Conservation (phyloP, 306 rosid species). For the Quercus cerris region DNA sequence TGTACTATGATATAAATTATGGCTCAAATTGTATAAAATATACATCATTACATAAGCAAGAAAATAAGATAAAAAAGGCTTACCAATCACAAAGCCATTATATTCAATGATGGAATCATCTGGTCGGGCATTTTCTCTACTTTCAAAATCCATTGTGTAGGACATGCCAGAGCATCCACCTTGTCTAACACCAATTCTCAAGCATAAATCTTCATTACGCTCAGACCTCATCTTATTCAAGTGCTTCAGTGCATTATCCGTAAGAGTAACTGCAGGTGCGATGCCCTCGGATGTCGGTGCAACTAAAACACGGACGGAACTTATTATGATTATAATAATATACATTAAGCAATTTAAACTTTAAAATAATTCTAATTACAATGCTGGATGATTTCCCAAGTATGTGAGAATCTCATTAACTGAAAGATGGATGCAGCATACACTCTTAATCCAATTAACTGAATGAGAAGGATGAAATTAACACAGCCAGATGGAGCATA, state of each 20-base stretch:
- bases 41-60: not conserved
- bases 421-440: not conserved
- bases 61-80: slow-evolving; percentile 6
- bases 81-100: slow-evolving; percentile 79
- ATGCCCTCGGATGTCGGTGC: slow-evolving; percentile 43
- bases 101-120: slow-evolving; percentile 87
- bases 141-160: slow-evolving; percentile 89
- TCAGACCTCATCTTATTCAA: slow-evolving; percentile 89
- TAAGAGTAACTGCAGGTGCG: slow-evolving; percentile 47
- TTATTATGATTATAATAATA: not conserved
- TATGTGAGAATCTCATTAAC: not conserved
- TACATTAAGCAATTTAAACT: not conserved
- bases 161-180: slow-evolving; percentile 99
- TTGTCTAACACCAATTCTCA: slow-evolving; percentile 94
- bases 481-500: not conserved
- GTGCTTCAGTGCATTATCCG: slow-evolving; percentile 82
- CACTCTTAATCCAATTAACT: not conserved
- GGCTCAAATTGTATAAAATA: not conserved
- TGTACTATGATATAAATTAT: not conserved
- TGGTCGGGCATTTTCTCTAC: slow-evolving; percentile 61
- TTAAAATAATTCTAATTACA: not conserved
- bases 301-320: slow-evolving; percentile 21
- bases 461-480: not conserved
- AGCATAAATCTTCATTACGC: slow-evolving; percentile 65
- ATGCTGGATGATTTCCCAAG: not conserved